Evolutionary conservation across 129 eudicot genomes (phyloP).

Genomic region (Oenanthe sinensis): DNA sequence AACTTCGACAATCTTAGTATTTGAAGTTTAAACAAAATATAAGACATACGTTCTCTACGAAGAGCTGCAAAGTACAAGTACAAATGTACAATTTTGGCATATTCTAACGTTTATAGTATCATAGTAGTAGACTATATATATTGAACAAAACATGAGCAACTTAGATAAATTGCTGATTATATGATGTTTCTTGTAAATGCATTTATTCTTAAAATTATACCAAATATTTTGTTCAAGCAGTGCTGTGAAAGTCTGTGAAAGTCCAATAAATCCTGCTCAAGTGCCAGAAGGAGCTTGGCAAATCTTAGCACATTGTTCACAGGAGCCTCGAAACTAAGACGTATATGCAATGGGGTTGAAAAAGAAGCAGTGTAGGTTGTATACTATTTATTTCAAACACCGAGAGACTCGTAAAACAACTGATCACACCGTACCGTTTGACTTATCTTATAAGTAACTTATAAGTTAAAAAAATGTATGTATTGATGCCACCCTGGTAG

Average conservation of each 20-base stretch:
- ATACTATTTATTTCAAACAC: too few species aligned
- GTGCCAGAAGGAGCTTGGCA: background rate
- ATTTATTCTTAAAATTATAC: background rate
- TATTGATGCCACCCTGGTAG: background rate
- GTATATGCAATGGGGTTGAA: background rate
- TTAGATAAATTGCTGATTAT: background rate
- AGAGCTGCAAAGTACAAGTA: background rate
- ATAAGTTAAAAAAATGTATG: too few species aligned
- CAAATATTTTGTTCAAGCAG: too few species aligned
- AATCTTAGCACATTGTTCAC: too few species aligned
- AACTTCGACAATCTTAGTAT: background rate
- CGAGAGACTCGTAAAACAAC: background rate
- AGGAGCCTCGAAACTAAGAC: too few species aligned
- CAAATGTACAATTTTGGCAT: background rate
- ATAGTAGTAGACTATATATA: too few species aligned
- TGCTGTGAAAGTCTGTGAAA: too few species aligned
- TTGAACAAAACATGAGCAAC: too few species aligned
- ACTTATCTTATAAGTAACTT: too few species aligned
- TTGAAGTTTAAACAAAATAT: background rate
- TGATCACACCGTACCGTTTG: background rate
- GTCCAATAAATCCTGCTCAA: background rate
- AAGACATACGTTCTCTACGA: background rate
- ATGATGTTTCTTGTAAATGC: too few species aligned
- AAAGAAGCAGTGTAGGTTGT: background rate
- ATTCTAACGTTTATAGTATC: background rate